Evolutionary conservation across 73 alveolate genomes (phyloP).

Genomic region (Durusdinium trenchii): DNA sequence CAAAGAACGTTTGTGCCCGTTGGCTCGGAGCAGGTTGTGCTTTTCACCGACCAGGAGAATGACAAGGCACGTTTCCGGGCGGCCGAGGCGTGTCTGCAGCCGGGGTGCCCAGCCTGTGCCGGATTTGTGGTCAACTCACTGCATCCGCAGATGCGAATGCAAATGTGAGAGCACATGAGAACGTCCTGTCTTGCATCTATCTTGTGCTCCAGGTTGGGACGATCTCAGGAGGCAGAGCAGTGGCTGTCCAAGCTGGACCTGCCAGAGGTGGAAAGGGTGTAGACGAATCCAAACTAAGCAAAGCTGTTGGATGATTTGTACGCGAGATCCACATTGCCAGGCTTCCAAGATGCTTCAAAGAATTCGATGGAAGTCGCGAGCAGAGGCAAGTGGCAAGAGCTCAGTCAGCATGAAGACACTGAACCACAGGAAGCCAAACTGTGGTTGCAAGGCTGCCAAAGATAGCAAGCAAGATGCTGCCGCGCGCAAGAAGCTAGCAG

Average conservation of each 20-base stretch:
- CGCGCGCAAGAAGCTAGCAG: conserved; percentile 55
- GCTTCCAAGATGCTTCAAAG: conserved; percentile 59
- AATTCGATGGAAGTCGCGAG: conserved; percentile 5
- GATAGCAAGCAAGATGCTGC: conserved; percentile 56
- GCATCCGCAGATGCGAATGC: background rate
- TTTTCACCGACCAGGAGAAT: conserved; percentile 57
- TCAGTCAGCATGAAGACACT: background rate
- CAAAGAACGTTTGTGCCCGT: too few species aligned
- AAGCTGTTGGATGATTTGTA: too few species aligned
- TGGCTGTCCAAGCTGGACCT: conserved; percentile 38
- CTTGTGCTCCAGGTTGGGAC: conserved; percentile 73
- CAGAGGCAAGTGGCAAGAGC: background rate
- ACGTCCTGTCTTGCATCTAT: too few species aligned
- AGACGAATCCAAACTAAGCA: too few species aligned
- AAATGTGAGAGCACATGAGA: too few species aligned
- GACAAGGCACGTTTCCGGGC: conserved; percentile 75
- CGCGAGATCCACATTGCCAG: background rate
- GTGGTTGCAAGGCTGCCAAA: conserved; percentile 14
- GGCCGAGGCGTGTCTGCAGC: conserved; percentile 60
- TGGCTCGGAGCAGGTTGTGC: conserved; percentile 52
- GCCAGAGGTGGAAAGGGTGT: conserved; percentile 35
- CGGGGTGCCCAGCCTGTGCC: background rate
- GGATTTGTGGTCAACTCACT: background rate
- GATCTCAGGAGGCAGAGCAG: conserved; percentile 76
- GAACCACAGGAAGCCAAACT: background rate